Conservation (phyloP, 129 eudicot species). For the Silybum marianum region DNA sequence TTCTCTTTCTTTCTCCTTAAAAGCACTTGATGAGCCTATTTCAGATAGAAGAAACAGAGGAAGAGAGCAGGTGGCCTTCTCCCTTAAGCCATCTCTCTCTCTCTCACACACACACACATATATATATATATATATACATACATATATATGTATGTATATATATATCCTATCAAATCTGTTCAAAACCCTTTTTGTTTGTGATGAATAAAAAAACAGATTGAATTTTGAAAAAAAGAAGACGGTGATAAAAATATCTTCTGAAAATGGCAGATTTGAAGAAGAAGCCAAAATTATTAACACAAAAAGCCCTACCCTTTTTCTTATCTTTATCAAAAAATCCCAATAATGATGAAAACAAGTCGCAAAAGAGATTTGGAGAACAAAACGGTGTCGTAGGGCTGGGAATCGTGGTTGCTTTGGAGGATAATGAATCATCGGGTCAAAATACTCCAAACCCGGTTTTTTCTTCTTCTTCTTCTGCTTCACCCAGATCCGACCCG, state of each 20-base stretch:
- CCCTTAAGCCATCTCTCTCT: constrained; percentile 46
- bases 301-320: constrained; percentile 59
- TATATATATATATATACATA: neutral
- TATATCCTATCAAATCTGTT: constrained; percentile 14
- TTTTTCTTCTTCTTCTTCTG: constrained; percentile 36
- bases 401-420: constrained; percentile 72
- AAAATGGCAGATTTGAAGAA: constrained; percentile 48
- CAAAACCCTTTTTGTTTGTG: constrained; percentile 26
- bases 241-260: constrained; percentile 7
- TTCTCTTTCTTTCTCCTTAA: constrained; percentile 26
- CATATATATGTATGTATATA: neutral
- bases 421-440: constrained; percentile 37
- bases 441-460: constrained; percentile 39
- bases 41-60: constrained; percentile 41
- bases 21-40: constrained; percentile 36
- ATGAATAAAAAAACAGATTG: constrained; percentile 27
- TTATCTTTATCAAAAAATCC: constrained; percentile 33
- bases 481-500: constrained; percentile 64
- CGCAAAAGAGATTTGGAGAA: constrained; percentile 47
- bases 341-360: constrained; percentile 35
- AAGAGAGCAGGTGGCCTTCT: constrained; percentile 48
- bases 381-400: constrained; percentile 72
- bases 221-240: constrained; percentile 12
- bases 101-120: constrained; percentile 14
- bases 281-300: constrained; percentile 53